Evolutionary conservation across 805 yeast species (phyloP).

Genomic region (Spathaspora girioi): DNA sequence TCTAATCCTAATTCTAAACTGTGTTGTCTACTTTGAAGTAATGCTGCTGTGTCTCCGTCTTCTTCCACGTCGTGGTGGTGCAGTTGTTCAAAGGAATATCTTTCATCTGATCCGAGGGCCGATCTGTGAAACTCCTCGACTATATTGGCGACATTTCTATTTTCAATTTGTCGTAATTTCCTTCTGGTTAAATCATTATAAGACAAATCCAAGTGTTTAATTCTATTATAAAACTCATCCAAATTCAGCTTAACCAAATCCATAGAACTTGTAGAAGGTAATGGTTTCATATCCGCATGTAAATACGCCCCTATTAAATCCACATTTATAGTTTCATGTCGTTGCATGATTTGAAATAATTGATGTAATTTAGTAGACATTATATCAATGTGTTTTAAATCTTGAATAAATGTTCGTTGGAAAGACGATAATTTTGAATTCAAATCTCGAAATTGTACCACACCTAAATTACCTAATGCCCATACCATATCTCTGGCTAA

Average conservation of each 20-base stretch:
- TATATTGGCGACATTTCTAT: constrained; percentile 30
- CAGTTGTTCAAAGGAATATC: neutral
- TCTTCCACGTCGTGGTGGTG: neutral
- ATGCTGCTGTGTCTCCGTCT: constrained; percentile 23
- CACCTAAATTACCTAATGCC: constrained; percentile 34
- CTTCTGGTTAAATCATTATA: constrained; percentile 23
- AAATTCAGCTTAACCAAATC: constrained; percentile 27
- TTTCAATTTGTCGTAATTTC: constrained; percentile 24
- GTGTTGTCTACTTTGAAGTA: constrained; percentile 16
- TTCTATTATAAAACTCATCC: constrained; percentile 22
- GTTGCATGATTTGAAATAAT: constrained; percentile 25
- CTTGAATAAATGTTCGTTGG: constrained; percentile 43
- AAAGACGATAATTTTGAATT: constrained; percentile 42
- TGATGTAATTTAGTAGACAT: constrained; percentile 27
- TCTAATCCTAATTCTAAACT: constrained; percentile 18
- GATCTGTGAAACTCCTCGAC: constrained; percentile 32
- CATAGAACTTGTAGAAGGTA: constrained; percentile 33
- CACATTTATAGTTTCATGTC: constrained; percentile 19
- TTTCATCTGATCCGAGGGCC: constrained; percentile 8
- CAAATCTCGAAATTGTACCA: constrained; percentile 48
- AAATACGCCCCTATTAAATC: constrained; percentile 22
- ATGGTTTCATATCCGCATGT: constrained; percentile 55
- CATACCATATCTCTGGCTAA: constrained; percentile 40
- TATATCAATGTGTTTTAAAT: constrained; percentile 34
- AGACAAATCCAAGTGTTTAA: constrained; percentile 36